These are phyloP conservation scores for Hirsutella thompsonii DNA, from an alignment of 2,329 filamentous ascomycete species.

Conservation along the genomic window DNA sequence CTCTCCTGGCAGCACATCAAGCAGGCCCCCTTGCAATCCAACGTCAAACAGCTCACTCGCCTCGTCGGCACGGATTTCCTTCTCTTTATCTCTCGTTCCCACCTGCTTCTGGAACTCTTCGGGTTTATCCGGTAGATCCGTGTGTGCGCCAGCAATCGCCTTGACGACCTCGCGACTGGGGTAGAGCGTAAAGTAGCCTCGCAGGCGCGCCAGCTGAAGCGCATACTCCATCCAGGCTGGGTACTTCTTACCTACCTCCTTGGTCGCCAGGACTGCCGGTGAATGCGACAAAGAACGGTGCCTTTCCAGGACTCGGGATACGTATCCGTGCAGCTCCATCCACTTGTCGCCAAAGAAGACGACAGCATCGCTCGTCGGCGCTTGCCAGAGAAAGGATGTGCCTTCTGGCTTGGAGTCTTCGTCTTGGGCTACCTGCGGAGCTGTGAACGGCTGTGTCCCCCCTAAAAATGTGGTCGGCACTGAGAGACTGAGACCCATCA, in stretches of 20 bases:
- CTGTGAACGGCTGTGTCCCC: constrained; percentile 40
- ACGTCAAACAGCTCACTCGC: constrained; percentile 25
- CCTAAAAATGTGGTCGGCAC: constrained; percentile 53
- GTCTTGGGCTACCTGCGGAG: constrained; percentile 19
- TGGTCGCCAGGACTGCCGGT: constrained; percentile 31
- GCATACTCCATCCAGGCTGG: constrained; percentile 71
- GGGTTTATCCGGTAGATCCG: constrained; percentile 58
- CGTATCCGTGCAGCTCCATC: constrained; percentile 72
- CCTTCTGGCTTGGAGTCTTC: constrained; percentile 13
- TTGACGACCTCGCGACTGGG: constrained; percentile 45
- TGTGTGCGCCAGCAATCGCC: constrained; percentile 61
- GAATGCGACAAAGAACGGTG: constrained; percentile 21
- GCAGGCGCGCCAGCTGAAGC: constrained; percentile 60
- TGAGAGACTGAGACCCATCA: constrained; percentile 73
- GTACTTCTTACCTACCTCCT: constrained; percentile 51
- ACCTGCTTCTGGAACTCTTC: constrained; percentile 45
- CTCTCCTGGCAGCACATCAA: constrained; percentile 33
- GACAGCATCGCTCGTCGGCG: constrained; percentile 68
- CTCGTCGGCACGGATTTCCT: constrained; percentile 11
- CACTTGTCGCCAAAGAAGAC: constrained; percentile 79
- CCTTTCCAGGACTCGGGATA: constrained; percentile 47
- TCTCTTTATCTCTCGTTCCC: constrained; percentile 5
- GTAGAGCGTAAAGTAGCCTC: constrained; percentile 71
- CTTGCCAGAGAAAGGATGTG: constrained; percentile 70
- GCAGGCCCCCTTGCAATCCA: constrained; percentile 27